Base-by-base conservation (phyloP, 768 basidiomycete species). In the Hericium alpestre region DNA sequence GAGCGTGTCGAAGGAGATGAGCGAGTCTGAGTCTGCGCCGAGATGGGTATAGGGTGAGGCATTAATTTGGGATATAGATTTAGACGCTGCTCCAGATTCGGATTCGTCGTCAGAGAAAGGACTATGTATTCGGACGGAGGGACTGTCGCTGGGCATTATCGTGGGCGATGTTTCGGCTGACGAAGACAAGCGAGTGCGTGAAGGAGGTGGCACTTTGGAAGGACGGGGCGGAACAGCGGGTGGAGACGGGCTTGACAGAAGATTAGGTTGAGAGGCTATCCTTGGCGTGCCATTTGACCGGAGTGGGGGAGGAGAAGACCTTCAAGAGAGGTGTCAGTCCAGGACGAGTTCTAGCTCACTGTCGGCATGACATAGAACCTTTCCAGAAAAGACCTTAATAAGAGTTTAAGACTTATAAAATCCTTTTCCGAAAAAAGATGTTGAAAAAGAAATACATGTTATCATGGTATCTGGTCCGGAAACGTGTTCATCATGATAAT, bases 1-100 rank as follows among this genome's bases (percentile, higher is more conserved):
- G 22, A 23, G 15, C 10, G 53, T 55, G 43, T 59, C 53, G 59
- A 51, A 13, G 55, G 64, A 56, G 16, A 43, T 43, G 41, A 43
- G 41, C 15, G 56, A 32, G 11, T 10, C n/a, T 22, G 63, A 61
- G 10, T 58, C 48, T 27, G 18, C 10, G 15, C 47, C 11, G 22
- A 25, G 18, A 4, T 11, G 54, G 39, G 18, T 32, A 25, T 49
- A 4, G 18, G 11, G 25, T 12, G 37, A 32, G 18, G 6, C 12
- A 18, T 43, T n/a, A 18, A 6, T 16, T 43, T 15, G 41, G 41
- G 41, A 43, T 43, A 43, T 43, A 43, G 15, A 18, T 43, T 43
- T 12, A 53, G 49, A 12, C 0, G 40, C 47, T 7, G 54, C 48
- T 22, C 48, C 43, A 32, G 54, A 22, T 16, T 55, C 54, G 5